These are phyloP conservation scores for Wickerhamiella slavikovae DNA, from an alignment of 805 yeast genomes.

Conservation along the genomic window DNA sequence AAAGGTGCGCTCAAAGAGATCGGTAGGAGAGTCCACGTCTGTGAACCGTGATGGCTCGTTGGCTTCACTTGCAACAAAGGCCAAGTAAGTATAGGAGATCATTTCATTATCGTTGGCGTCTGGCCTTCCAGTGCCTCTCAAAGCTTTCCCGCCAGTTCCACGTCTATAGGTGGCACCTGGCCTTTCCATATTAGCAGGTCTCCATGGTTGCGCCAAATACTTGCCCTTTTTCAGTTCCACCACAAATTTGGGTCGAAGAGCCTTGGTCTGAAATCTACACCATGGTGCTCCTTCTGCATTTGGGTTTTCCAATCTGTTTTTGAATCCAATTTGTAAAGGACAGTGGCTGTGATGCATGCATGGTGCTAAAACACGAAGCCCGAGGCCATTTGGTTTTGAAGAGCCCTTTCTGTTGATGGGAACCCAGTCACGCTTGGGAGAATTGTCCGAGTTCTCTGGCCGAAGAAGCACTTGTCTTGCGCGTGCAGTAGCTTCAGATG, in stretches of 20 bases:
- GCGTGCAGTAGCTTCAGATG: constrained; percentile 72
- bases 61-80: constrained; percentile 31
- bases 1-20: too few relatives aligned
- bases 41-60: constrained; percentile 13
- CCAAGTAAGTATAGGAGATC: constrained; percentile 55
- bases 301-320: constrained; percentile 17
- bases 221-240: constrained; percentile 73
- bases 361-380: constrained; percentile 50
- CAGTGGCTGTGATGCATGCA: constrained; percentile 76
- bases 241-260: constrained; percentile 60
- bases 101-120: constrained; percentile 49
- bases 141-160: constrained; percentile 27
- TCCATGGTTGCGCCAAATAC: constrained; percentile 54
- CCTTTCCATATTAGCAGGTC: constrained; percentile 19
- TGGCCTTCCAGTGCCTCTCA: constrained; percentile 62
- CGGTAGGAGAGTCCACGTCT: too few relatives aligned
- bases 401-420: constrained; percentile 1
- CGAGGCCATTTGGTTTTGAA: neutral
- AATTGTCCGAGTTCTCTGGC: constrained; percentile 28
- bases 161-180: too few relatives aligned
- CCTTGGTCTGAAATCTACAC: constrained; percentile 53
- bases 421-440: neutral
- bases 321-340: constrained; percentile 66
- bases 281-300: constrained; percentile 44
- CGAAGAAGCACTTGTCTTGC: constrained; percentile 83